Evolutionary conservation across 495 filamentous ascomycete species (phyloP), one percentile per base, ranked within the genome.

Genomic region (Parathielavia hyrcaniae): DNA sequence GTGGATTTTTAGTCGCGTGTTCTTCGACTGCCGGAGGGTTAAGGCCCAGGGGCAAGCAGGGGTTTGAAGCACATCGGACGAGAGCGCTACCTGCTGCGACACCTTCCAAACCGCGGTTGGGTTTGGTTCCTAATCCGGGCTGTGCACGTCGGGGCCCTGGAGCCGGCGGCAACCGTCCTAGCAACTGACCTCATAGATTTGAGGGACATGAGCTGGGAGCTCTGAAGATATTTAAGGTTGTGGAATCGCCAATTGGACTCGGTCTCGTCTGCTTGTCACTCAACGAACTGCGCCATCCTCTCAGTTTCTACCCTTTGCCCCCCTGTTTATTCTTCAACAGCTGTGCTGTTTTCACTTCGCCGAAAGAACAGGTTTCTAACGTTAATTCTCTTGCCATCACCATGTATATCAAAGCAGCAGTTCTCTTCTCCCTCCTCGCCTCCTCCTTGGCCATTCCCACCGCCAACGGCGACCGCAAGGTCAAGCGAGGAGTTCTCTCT

Each of bases 391-490:
- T 7, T 26, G 7, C 45, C 19, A 45, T 23, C 63, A 66, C 65
- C 34, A 71, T 71, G 69, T 62, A 60, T 34, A 51, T 71, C 61
- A 66, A 68, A 47, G n/a, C 58, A 5, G 61, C 64, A 39, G 41
- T 70, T 52, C 43, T 71, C 54, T 61, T 69, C 50, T 67, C 68
- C 46, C 64, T 71, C 47, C 50, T 69, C 34, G 52, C 58, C 53
- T 64, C 64, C 12, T 51, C 62, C 44, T 34, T 69, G 3, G 69
- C 69, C 13, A 36, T 64, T 2, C 68, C 69, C 13, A 60, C 50
- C 45, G 32, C n/a, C 12, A 49, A 6, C 2, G 40, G 23, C 22
- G 51, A 55, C 20, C 57, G 49, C 1, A 30, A 51, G 5, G 34
- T 39, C 22, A 66, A 59, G 44, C 41, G 62, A 11, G 62, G 46